Conservation (phyloP, 352 stramenopile genomes). For the Pythium myriotylum region DNA sequence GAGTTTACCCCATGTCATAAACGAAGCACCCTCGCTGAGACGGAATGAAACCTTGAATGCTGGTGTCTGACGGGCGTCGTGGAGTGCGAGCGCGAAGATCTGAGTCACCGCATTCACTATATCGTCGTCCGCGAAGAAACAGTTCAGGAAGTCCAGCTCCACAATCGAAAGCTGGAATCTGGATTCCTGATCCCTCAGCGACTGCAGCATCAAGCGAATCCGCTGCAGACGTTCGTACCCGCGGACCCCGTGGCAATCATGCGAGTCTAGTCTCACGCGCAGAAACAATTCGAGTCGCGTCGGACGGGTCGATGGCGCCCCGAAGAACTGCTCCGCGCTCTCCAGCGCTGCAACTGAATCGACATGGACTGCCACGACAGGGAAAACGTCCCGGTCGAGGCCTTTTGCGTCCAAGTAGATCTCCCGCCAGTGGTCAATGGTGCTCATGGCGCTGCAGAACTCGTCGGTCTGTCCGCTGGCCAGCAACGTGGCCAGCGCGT, state of each 20-base stretch:
- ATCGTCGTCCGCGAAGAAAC: background rate
- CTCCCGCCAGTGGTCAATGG: slow-evolving; percentile 15
- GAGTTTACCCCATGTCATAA: background rate
- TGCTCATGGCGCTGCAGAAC: slow-evolving; percentile 6
- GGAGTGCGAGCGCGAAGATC: slow-evolving; percentile 8
- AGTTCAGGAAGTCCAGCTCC: slow-evolving; percentile 5
- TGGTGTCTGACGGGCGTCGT: background rate
- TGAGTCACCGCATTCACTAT: background rate
- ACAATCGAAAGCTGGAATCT: slow-evolving; percentile 7
- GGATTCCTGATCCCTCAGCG: background rate
- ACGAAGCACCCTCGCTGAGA: background rate
- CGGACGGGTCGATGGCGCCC: background rate
- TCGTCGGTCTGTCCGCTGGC: background rate
- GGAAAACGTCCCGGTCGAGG: slow-evolving; percentile 6
- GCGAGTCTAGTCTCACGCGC: background rate
- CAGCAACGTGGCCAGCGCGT: slow-evolving; percentile 1
- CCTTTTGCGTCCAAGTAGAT: slow-evolving; percentile 16
- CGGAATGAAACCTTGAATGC: slow-evolving; percentile 7
- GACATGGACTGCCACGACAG: slow-evolving; percentile 5
- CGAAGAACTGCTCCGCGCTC: slow-evolving; percentile 10
- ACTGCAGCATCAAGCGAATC: background rate
- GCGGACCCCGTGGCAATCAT: background rate
- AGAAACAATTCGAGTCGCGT: slow-evolving; percentile 1
- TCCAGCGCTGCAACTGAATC: background rate
- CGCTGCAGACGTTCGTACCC: slow-evolving; percentile 1